phyloP scores from a whole-genome alignment of 2,329 filamentous ascomycete genomes.

The Ophiocordyceps camponoti-floridani region DNA sequence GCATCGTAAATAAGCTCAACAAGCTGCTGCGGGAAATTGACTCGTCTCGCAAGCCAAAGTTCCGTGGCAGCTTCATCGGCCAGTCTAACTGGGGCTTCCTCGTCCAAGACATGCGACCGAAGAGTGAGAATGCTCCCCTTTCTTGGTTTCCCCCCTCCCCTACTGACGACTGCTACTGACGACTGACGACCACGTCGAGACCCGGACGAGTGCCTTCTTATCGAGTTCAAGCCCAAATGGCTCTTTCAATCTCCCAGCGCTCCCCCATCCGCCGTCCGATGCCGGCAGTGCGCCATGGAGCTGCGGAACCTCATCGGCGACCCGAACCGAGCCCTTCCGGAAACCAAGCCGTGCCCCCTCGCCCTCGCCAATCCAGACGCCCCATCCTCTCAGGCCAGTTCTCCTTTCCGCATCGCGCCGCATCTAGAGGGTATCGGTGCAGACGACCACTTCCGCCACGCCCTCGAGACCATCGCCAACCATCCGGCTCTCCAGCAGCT shows the following conservation, averaged over 20 bases:
- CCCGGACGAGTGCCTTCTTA: slow-evolving; percentile 18
- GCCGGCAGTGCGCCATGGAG: slow-evolving; percentile 53
- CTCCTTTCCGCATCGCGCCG: slow-evolving; percentile 21
- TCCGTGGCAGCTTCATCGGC: slow-evolving; percentile 29
- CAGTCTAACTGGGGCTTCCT: slow-evolving; percentile 47
- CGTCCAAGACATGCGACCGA: slow-evolving; percentile 50
- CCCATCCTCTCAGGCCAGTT: slow-evolving; percentile 22
- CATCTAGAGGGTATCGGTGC: slow-evolving; percentile 10
- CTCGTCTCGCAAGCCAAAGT: slow-evolving; percentile 22
- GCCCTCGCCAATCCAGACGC: slow-evolving; percentile 37
- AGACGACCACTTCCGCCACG: slow-evolving; percentile 10
- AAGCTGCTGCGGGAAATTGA: slow-evolving; percentile 31
- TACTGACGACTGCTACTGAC: background rate
- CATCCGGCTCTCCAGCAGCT: slow-evolving; percentile 17
- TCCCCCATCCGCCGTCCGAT: slow-evolving; percentile 41
- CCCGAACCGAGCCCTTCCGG: slow-evolving; percentile 15
- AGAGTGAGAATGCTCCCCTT: slow-evolving; percentile 8
- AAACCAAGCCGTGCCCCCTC: slow-evolving; percentile 42
- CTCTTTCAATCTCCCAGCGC: slow-evolving; percentile 58
- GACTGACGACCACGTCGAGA: slow-evolving; percentile 5
- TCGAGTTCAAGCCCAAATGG: slow-evolving; percentile 81
- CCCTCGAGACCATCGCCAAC: slow-evolving; percentile 12
- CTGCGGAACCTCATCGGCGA: slow-evolving; percentile 17
- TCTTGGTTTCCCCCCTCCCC: background rate
- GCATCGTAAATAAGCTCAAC: slow-evolving; percentile 29